Evolutionary conservation across 495 filamentous ascomycete genomes (phyloP).

Genomic region (Evernia prunastri): DNA sequence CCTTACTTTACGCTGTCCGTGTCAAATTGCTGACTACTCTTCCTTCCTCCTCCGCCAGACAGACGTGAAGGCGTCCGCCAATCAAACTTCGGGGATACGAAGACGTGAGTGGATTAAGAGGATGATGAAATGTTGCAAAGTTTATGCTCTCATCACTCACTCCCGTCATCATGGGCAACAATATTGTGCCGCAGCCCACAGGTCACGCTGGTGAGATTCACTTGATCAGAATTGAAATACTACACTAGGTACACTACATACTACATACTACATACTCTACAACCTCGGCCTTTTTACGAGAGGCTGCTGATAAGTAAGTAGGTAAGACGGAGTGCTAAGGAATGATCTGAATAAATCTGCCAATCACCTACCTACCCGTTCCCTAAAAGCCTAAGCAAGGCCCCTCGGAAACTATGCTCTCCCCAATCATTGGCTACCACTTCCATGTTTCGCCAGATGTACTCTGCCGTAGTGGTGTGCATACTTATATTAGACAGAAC

Average conservation of each 20-base stretch:
- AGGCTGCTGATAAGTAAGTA: not conserved
- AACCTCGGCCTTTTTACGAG: not conserved
- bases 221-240: not conserved
- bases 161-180: not conserved
- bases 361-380: slow-evolving; percentile 5
- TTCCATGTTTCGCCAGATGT: slow-evolving; percentile 3
- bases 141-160: not conserved
- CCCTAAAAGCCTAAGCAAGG: not conserved
- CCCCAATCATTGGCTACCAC: slow-evolving; percentile 15
- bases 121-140: not conserved
- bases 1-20: too few relatives aligned
- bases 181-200: too few relatives aligned
- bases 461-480: slow-evolving; percentile 13
- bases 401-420: not conserved
- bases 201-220: not conserved
- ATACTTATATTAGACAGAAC: too few relatives aligned
- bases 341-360: not conserved
- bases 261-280: too few relatives aligned
- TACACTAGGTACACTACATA: too few relatives aligned
- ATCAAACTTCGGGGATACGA: not conserved
- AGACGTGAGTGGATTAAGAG: not conserved
- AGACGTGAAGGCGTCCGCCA: not conserved
- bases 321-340: too few relatives aligned
- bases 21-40: not conserved
- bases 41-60: not conserved